Evolutionary conservation across 768 basidiomycete genomes (phyloP).

Genomic region (Chlorophyllum brunneum): DNA sequence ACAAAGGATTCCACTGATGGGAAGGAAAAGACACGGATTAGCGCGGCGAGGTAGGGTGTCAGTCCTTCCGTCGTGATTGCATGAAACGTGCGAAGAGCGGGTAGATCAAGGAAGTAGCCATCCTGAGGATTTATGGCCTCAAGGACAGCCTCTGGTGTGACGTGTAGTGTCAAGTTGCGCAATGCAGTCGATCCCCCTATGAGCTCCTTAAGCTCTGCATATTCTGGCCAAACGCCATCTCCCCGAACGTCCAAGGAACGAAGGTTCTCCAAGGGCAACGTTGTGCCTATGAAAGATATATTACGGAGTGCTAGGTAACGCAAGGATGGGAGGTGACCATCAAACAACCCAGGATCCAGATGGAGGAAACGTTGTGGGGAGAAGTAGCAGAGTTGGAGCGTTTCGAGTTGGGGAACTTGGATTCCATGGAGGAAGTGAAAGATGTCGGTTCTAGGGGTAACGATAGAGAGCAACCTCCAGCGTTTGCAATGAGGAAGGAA

Average conservation of each 20-base stretch:
- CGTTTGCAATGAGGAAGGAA: slow-evolving; percentile 25
- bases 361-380: slow-evolving; percentile 18
- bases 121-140: slow-evolving; percentile 16
- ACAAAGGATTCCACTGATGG: slow-evolving; percentile 24
- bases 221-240: slow-evolving; percentile 26
- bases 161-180: slow-evolving; percentile 24
- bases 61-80: slow-evolving; percentile 31
- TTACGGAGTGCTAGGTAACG: slow-evolving; percentile 24
- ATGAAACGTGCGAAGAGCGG: slow-evolving; percentile 21
- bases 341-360: slow-evolving; percentile 19
- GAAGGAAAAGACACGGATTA: slow-evolving; percentile 23
- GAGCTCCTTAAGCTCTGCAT: slow-evolving; percentile 19
- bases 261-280: slow-evolving; percentile 20
- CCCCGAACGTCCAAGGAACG: slow-evolving; percentile 26
- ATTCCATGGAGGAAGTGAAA: slow-evolving; percentile 21
- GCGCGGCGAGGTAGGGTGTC: slow-evolving; percentile 18
- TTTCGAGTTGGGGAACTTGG: slow-evolving; percentile 20
- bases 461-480: slow-evolving; percentile 25
- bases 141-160: slow-evolving; percentile 22
- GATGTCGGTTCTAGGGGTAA: slow-evolving; percentile 19
- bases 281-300: slow-evolving; percentile 21
- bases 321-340: slow-evolving; percentile 21
- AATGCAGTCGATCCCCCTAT: slow-evolving; percentile 20
- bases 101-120: slow-evolving; percentile 20
- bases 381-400: slow-evolving; percentile 23